phyloP scores from a whole-genome alignment of 345 rosid genomes.

The Populus nigra region DNA sequence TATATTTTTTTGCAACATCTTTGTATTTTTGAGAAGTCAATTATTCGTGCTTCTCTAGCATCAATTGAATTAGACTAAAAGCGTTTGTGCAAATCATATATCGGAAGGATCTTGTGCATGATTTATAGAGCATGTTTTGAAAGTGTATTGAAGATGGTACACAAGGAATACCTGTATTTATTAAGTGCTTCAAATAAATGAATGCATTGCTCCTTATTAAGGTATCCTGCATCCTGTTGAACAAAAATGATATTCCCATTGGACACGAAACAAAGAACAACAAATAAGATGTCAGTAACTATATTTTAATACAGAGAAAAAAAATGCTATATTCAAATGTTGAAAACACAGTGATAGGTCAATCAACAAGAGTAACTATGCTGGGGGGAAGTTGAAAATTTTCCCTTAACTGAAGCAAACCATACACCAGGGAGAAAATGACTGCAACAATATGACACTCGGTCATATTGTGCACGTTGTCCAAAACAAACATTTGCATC shows the following conservation, averaged over 20 bases:
- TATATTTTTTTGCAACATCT: too few species aligned
- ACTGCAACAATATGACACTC: background rate
- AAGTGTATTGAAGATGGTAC: constrained; percentile 9
- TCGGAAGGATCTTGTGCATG: too few species aligned
- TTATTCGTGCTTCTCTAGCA: too few species aligned
- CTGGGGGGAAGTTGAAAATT: too few species aligned
- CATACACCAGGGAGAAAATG: too few species aligned
- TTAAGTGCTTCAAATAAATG: constrained; percentile 75
- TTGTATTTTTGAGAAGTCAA: too few species aligned
- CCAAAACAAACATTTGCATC: background rate
- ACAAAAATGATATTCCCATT: constrained; percentile 16
- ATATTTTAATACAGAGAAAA: background rate
- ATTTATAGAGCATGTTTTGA: background rate
- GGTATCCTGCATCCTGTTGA: constrained; percentile 56
- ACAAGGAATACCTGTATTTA: constrained; percentile 64
- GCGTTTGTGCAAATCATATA: too few species aligned
- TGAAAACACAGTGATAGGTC: background rate
- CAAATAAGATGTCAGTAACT: background rate
- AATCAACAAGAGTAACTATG: background rate
- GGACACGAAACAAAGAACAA: background rate
- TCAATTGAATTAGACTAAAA: too few species aligned
- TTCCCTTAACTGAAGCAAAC: too few species aligned
- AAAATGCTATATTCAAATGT: background rate
- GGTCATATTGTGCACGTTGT: background rate
- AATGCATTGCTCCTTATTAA: constrained; percentile 73